phyloP scores from a whole-genome alignment of 768 basidiomycete species.

The Pholiota conissans region DNA sequence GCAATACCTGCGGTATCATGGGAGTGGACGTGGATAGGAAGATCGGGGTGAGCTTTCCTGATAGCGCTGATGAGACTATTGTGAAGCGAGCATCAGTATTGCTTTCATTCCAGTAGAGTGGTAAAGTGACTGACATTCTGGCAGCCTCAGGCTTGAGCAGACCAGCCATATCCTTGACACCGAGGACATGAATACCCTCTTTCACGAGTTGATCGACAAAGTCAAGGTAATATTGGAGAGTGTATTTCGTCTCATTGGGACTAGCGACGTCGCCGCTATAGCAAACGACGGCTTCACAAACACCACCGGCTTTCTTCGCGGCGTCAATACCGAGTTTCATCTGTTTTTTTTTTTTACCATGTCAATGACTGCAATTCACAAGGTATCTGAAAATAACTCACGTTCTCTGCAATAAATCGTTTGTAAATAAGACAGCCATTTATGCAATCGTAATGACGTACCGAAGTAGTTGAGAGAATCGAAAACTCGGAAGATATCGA shows the following conservation, averaged over 20 bases:
- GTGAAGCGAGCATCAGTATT: background rate
- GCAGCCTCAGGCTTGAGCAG: constrained; percentile 94
- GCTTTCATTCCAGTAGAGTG: background rate
- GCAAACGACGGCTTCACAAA: constrained; percentile 95
- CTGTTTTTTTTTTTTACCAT: constrained; percentile 56
- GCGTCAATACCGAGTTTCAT: constrained; percentile 99
- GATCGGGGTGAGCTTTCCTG: constrained; percentile 92
- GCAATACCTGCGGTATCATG: constrained; percentile 99
- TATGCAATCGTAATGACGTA: constrained; percentile 33
- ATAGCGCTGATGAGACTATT: constrained; percentile 88
- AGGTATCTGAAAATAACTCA: constrained; percentile 30
- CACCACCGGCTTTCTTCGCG: constrained; percentile 99
- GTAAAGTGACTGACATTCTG: constrained; percentile 63
- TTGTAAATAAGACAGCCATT: constrained; percentile 2
- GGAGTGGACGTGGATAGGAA: constrained; percentile 99
- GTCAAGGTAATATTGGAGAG: constrained; percentile 94
- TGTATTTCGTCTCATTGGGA: constrained; percentile 96
- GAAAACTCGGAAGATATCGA: constrained; percentile 99
- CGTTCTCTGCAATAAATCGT: constrained; percentile 57
- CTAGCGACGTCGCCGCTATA: constrained; percentile 97
- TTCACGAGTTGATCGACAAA: constrained; percentile 90
- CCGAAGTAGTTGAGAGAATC: constrained; percentile 99
- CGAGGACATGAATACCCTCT: constrained; percentile 95
- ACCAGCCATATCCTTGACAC: constrained; percentile 99
- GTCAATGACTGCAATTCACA: background rate